A percentile compares a stretch with the other conserved stretches of the same genome.
Evolutionary conservation across 371 early-diverging fungal genomes (phyloP).

Genomic region (Synchytrium microbalum): DNA sequence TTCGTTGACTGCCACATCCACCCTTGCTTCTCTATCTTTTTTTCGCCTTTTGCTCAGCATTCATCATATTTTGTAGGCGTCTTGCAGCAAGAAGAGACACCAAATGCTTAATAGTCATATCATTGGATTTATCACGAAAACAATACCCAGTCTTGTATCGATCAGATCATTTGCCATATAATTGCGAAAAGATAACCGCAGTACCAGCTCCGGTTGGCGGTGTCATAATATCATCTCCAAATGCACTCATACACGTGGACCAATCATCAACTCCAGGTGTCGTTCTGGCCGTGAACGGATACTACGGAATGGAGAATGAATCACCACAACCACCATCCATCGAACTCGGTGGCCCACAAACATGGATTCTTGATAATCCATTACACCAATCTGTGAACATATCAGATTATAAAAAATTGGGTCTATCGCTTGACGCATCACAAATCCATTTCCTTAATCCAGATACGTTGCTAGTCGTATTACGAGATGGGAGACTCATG

Average conservation of each 20-base stretch:
- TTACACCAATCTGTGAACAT: slow-evolving; percentile 21
- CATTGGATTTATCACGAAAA: slow-evolving; percentile 70
- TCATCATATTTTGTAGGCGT: slow-evolving; percentile 35
- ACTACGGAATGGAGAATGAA: slow-evolving; percentile 34
- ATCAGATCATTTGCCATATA: slow-evolving; percentile 72
- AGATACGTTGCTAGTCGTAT: slow-evolving; percentile 42
- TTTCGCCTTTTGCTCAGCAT: background rate
- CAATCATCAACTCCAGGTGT: slow-evolving; percentile 71
- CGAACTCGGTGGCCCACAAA: slow-evolving; percentile 11
- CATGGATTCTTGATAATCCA: slow-evolving; percentile 21
- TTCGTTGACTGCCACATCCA: background rate
- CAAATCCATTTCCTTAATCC: slow-evolving; percentile 33
- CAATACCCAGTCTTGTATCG: slow-evolving; percentile 72
- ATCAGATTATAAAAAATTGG: slow-evolving; percentile 30
- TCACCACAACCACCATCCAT: slow-evolving; percentile 15
- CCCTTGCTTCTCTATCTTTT: background rate
- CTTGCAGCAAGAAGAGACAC: slow-evolving; percentile 67
- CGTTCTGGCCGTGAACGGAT: slow-evolving; percentile 62
- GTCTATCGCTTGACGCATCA: slow-evolving; percentile 30
- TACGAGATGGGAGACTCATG: slow-evolving; percentile 64
- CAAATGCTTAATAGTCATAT: slow-evolving; percentile 70
- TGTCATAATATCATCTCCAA: slow-evolving; percentile 67
- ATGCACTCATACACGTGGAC: slow-evolving; percentile 76
- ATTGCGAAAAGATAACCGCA: slow-evolving; percentile 59
- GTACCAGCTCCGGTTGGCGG: slow-evolving; percentile 85